Conservation (phyloP, 1,284 basidiomycete genomes). For the Cystobasidium slooffiae region DNA sequence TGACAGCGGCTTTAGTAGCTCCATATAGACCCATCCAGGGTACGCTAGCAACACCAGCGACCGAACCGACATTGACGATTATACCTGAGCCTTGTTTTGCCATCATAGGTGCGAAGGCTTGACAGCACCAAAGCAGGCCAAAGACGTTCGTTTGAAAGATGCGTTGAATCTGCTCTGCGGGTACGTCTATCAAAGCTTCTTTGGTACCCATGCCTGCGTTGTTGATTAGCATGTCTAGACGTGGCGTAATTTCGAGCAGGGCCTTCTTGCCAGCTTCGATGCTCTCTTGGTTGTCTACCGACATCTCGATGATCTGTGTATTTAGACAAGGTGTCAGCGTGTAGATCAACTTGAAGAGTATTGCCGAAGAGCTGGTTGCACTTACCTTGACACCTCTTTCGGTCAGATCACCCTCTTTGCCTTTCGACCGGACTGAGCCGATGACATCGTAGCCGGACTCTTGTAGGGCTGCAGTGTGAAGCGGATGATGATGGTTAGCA, state of each 20-base stretch:
- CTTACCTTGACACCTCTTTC: conserved; percentile 21
- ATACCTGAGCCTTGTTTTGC: conserved; percentile 37
- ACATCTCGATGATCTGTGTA: conserved; percentile 34
- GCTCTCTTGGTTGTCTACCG: conserved; percentile 22
- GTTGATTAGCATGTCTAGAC: conserved; percentile 35
- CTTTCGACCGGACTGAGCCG: conserved; percentile 31
- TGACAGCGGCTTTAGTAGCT: conserved; percentile 37
- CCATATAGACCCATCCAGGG: conserved; percentile 43
- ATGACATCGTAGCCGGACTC: conserved; percentile 27
- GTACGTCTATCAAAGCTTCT: conserved; percentile 30
- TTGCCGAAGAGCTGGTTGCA: too few relatives aligned
- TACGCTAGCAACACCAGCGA: conserved; percentile 33
- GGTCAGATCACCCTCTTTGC: conserved; percentile 32
- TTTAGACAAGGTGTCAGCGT: neutral
- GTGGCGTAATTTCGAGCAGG: conserved; percentile 32
- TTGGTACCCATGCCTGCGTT: conserved; percentile 38
- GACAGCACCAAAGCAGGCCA: conserved; percentile 36
- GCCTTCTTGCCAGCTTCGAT: conserved; percentile 28
- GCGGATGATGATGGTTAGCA: neutral
- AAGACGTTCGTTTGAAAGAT: conserved; percentile 43
- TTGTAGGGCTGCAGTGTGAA: neutral
- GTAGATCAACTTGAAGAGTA: too few relatives aligned
- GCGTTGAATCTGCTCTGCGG: conserved; percentile 5
- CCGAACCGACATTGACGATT: conserved; percentile 37
- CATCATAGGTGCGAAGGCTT: conserved; percentile 36